phyloP scores from a whole-genome alignment of 495 filamentous ascomycete species.

The Aspergillus egyptiacus region DNA sequence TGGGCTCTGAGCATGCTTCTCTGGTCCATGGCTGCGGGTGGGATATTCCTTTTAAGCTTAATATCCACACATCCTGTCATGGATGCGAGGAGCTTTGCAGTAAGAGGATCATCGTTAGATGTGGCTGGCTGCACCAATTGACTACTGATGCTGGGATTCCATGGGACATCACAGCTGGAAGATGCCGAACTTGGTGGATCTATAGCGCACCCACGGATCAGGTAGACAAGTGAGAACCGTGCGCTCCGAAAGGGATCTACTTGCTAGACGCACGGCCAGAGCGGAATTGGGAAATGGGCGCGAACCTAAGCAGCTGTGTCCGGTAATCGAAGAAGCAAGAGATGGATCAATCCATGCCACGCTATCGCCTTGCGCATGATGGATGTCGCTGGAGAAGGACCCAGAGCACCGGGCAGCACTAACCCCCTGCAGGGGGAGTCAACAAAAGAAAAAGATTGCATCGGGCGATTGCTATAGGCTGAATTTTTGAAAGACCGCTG shows the following conservation, averaged over 20 bases:
- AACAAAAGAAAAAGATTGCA: not conserved
- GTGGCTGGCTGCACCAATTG: conserved; percentile 31
- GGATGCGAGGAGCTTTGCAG: conserved; percentile 1
- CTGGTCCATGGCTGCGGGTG: conserved; percentile 18
- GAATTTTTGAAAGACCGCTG: not conserved
- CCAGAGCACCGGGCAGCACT: not conserved
- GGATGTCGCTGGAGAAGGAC: conserved; percentile 7
- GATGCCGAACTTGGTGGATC: conserved; percentile 25
- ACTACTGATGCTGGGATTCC: conserved; percentile 17
- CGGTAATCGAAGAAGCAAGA: not conserved
- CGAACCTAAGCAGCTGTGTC: conserved; percentile 19
- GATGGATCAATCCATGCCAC: conserved; percentile 3
- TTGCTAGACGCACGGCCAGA: conserved; percentile 6
- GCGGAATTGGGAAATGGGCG: conserved; percentile 10
- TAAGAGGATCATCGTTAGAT: conserved; percentile 28
- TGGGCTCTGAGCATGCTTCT: conserved; percentile 10
- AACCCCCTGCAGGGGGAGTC: conserved; percentile 3
- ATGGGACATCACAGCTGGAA: conserved; percentile 27
- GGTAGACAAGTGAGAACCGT: conserved; percentile 16
- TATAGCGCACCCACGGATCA: conserved; percentile 12
- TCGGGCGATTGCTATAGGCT: not conserved
- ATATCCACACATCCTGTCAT: not conserved
- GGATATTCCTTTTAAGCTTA: conserved; percentile 25
- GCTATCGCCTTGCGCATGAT: not conserved
- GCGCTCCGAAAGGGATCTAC: conserved; percentile 10